A percentile compares a stretch with the other conserved stretches of the same genome.
phyloP scores from a whole-genome alignment of 2,329 filamentous ascomycete genomes.

The Myriosclerotinia duriaeana region DNA sequence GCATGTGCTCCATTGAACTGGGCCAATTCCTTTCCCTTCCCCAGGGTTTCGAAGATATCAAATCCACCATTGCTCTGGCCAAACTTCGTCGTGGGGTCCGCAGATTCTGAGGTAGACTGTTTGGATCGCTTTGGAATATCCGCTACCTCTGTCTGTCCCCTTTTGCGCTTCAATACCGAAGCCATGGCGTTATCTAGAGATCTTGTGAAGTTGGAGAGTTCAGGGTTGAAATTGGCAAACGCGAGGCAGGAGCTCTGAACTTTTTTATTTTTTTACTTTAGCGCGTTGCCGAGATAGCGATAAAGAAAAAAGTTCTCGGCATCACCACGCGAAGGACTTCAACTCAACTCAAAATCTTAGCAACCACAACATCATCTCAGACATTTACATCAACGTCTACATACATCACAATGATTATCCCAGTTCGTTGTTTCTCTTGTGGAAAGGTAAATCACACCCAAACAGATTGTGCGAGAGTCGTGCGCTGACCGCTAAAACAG shows the following conservation, averaged over 20 bases:
- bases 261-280: slow-evolving; percentile 29
- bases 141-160: slow-evolving; percentile 37
- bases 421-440: slow-evolving; percentile 97
- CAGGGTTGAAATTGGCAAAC: slow-evolving; percentile 23
- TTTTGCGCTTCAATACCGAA: slow-evolving; percentile 42
- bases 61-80: slow-evolving; percentile 33
- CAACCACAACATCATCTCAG: slow-evolving; percentile 16
- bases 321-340: slow-evolving; percentile 24
- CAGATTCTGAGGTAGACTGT: slow-evolving; percentile 24
- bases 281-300: slow-evolving; percentile 17
- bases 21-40: slow-evolving; percentile 29
- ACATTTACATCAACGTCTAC: slow-evolving; percentile 2
- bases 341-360: slow-evolving; percentile 7
- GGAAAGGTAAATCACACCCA: slow-evolving; percentile 74
- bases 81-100: slow-evolving; percentile 2
- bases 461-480: slow-evolving; percentile 18
- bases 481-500: slow-evolving; percentile 48
- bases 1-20: slow-evolving; percentile 32
- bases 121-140: slow-evolving; percentile 38
- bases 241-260: slow-evolving; percentile 17
- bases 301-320: slow-evolving; percentile 24
- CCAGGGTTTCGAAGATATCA: slow-evolving; percentile 34
- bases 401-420: slow-evolving; percentile 82
- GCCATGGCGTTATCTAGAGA: slow-evolving; percentile 41
- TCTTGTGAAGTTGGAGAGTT: slow-evolving; percentile 31